Conservation (phyloP, 75 land plant genomes). For the Selaginella moellendorffii region DNA sequence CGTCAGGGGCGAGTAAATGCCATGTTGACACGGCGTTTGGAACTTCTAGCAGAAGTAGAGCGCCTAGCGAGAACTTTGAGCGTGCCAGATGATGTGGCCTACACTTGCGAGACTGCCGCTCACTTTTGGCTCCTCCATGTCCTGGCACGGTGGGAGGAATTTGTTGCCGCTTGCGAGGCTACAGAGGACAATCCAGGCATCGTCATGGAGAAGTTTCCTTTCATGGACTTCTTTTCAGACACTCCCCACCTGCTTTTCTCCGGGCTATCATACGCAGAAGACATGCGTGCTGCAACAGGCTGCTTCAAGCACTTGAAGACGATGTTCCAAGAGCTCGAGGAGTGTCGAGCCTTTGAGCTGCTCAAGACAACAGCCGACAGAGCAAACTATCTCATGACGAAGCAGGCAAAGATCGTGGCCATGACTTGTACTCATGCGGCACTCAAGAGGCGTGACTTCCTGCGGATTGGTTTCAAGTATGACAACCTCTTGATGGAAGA, state of each 20-base stretch:
- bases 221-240: slow-evolving; percentile 67
- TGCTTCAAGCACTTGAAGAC: slow-evolving; percentile 86
- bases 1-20: slow-evolving; percentile 3
- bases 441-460: slow-evolving; percentile 4
- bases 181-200: slow-evolving; percentile 14
- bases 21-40: slow-evolving; percentile 2
- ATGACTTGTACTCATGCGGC: slow-evolving; percentile 4
- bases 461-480: not conserved
- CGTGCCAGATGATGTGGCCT: not conserved
- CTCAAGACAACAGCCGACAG: slow-evolving; percentile 75
- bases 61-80: slow-evolving; percentile 2
- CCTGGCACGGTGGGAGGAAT: slow-evolving; percentile 3
- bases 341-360: slow-evolving; percentile 94
- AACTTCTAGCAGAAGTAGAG: not conserved
- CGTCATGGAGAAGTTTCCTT: slow-evolving; percentile 84
- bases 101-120: slow-evolving; percentile 5
- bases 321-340: slow-evolving; percentile 96
- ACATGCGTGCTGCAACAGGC: slow-evolving; percentile 91
- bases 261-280: slow-evolving; percentile 74
- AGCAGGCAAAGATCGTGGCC: slow-evolving; percentile 4
- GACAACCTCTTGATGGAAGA: slow-evolving; percentile 6
- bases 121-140: slow-evolving; percentile 9
- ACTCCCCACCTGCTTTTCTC: slow-evolving; percentile 58
- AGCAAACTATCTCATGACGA: slow-evolving; percentile 5
- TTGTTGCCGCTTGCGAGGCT: not conserved